phyloP scores from a whole-genome alignment of 2,329 filamentous ascomycete genomes.

The Phialophora chinensis region DNA sequence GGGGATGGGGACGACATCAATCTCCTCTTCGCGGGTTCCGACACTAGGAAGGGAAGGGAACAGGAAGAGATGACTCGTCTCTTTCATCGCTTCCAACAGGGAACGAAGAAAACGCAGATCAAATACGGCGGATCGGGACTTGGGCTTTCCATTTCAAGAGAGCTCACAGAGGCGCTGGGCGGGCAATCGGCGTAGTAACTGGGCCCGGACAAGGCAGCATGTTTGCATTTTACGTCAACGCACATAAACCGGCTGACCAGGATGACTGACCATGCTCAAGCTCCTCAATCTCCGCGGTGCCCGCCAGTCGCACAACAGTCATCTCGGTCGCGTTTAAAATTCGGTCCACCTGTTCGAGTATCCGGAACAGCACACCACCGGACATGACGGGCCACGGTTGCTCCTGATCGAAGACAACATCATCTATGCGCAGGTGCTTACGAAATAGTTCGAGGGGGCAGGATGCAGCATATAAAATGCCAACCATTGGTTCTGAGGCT shows the following conservation, averaged over 20 bases:
- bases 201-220: conserved; percentile 61
- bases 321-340: neutral
- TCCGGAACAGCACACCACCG: neutral
- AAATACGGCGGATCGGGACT: conserved; percentile 80
- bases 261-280: conserved; percentile 3
- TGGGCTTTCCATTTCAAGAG: conserved; percentile 77
- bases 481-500: conserved; percentile 50
- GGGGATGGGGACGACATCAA: conserved; percentile 64
- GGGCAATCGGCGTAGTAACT: conserved; percentile 75
- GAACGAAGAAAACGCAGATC: conserved; percentile 73
- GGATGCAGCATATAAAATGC: conserved; percentile 46
- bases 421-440: conserved; percentile 49
- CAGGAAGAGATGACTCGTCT: conserved; percentile 73
- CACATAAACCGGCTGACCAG: conserved; percentile 35
- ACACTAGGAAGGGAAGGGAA: conserved; percentile 76
- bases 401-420: conserved; percentile 54
- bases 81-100: conserved; percentile 80
- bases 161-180: conserved; percentile 77
- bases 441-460: conserved; percentile 44
- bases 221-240: conserved; percentile 64
- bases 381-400: conserved; percentile 30
- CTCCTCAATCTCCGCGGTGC: neutral
- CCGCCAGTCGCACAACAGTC: conserved; percentile 1
- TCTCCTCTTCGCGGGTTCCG: conserved; percentile 74
- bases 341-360: neutral